phyloP scores from a whole-genome alignment of 202 grass and related monocot species.

The Schoenoplectus triqueter region DNA sequence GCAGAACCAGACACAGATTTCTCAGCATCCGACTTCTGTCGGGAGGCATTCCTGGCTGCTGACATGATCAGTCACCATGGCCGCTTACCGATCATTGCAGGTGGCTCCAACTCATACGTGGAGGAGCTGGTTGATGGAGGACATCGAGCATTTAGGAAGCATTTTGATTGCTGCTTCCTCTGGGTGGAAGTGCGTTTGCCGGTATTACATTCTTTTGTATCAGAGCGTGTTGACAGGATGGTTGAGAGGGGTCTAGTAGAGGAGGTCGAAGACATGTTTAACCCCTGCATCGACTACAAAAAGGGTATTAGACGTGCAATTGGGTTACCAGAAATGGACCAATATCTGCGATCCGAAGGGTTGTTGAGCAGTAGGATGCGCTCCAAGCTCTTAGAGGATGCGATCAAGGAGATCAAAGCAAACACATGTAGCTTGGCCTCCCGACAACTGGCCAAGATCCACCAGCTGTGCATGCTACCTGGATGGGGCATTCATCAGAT shows the following conservation, averaged over 20 bases:
- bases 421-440: constrained; percentile 68
- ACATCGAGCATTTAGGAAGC: constrained; percentile 44
- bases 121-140: constrained; percentile 72
- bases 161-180: constrained; percentile 70
- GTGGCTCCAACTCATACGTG: constrained; percentile 84
- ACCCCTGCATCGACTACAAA: constrained; percentile 46
- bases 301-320: constrained; percentile 71
- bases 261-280: constrained; percentile 51
- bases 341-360: constrained; percentile 48
- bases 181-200: constrained; percentile 78
- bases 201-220: constrained; percentile 63
- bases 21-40: constrained; percentile 55
- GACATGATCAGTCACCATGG: constrained; percentile 19
- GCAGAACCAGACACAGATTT: constrained; percentile 61
- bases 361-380: neutral
- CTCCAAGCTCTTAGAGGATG: constrained; percentile 33
- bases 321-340: constrained; percentile 73
- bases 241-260: constrained; percentile 55
- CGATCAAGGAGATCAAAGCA: constrained; percentile 65
- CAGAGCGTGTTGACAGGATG: constrained; percentile 76
- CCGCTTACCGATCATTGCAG: constrained; percentile 60
- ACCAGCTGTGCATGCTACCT: constrained; percentile 44
- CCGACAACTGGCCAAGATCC: constrained; percentile 65
- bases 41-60: constrained; percentile 39
- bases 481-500: constrained; percentile 66